Evolutionary conservation across 192 early-diverging fungal species (phyloP).

Genomic region (Gorgonomyces haynaldii): DNA sequence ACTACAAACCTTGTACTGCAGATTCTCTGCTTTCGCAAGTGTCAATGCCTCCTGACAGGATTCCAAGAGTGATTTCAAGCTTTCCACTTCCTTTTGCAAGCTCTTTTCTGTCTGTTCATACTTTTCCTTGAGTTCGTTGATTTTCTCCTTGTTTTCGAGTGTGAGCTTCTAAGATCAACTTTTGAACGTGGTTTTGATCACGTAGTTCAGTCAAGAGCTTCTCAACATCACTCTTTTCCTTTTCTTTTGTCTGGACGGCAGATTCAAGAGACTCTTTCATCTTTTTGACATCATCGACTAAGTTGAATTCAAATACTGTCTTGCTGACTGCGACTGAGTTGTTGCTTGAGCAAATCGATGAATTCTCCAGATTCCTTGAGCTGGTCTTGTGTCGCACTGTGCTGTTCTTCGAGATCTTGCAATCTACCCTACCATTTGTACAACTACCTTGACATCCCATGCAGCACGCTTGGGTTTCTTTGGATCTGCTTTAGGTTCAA

Average conservation of each 20-base stretch:
- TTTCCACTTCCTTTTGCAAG: constrained; percentile 12
- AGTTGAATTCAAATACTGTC: constrained; percentile 15
- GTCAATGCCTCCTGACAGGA: no score
- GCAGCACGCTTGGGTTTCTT: no score
- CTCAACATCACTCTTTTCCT: constrained; percentile 38
- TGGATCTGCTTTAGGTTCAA: no score
- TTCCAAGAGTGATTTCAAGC: background rate
- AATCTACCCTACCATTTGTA: constrained; percentile 52
- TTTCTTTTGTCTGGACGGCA: constrained; percentile 50
- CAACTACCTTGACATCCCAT: no score
- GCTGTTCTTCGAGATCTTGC: constrained; percentile 64
- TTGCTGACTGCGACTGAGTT: constrained; percentile 21
- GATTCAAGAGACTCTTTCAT: constrained; percentile 39
- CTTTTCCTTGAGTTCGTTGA: constrained; percentile 15
- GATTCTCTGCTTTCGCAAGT: background rate
- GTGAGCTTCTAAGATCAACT: constrained; percentile 14
- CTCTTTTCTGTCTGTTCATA: no score
- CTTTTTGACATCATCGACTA: constrained; percentile 33
- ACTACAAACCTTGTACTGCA: background rate
- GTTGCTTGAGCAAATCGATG: constrained; percentile 17
- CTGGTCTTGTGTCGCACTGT: constrained; percentile 23
- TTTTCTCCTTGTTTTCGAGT: constrained; percentile 22
- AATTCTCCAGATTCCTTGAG: constrained; percentile 15
- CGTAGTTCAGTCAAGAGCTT: constrained; percentile 22
- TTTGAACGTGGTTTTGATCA: constrained; percentile 10